These are phyloP conservation scores for Candida orba DNA, from an alignment of 805 yeast genomes.

Conservation along the genomic window DNA sequence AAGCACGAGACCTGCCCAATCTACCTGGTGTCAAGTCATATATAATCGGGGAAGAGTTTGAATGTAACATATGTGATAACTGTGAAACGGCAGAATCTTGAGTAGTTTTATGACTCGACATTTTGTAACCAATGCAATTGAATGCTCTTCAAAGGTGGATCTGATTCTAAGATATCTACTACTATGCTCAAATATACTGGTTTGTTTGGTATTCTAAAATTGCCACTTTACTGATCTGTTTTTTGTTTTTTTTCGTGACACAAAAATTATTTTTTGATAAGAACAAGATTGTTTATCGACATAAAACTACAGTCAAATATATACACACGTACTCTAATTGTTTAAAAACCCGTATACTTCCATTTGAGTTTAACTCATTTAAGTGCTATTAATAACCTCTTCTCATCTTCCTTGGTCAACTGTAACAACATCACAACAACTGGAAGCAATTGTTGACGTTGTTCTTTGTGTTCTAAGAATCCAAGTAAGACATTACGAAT, in stretches of 20 bases:
- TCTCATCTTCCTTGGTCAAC: slow-evolving; percentile 65
- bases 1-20: slow-evolving; percentile 6
- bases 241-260: background rate
- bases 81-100: background rate
- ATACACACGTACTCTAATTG: background rate
- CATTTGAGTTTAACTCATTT: background rate
- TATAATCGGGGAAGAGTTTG: background rate
- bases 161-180: too few species aligned
- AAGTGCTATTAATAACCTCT: slow-evolving; percentile 43
- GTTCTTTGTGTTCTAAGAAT: slow-evolving; percentile 88
- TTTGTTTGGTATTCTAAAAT: background rate
- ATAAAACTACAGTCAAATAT: background rate
- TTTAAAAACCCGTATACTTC: background rate
- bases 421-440: slow-evolving; percentile 73
- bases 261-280: background rate
- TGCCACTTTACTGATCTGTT: background rate
- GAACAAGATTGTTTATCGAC: background rate
- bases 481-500: slow-evolving; percentile 87
- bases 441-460: slow-evolving; percentile 75
- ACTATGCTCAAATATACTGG: too few species aligned
- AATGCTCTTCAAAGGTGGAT: background rate
- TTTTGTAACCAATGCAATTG: too few species aligned
- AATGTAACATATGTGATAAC: background rate
- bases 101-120: background rate
- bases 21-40: background rate